Evolutionary conservation across 1,139 yeast genomes (phyloP), one percentile per base, ranked within the genome.

Genomic region (Candida glucosophila): DNA sequence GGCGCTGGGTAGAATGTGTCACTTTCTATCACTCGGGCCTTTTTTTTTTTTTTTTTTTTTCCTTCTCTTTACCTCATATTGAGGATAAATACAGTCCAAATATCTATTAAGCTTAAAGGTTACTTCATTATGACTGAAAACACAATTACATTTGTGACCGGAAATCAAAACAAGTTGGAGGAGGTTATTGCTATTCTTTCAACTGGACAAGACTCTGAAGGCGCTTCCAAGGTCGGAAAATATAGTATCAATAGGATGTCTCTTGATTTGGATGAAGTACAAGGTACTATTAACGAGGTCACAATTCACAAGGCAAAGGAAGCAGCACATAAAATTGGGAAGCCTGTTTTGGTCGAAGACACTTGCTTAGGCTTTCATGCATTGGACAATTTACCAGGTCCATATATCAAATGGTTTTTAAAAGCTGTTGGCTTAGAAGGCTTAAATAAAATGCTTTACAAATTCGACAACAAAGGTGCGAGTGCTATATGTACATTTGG

Each of bases 271-370:
- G 92, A 78, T 30, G 99, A 92, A 55, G 55, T 90, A 25, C 99
- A 92, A 58, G 98, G 96, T 17, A 58, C 90, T 12, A 70, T 86
- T 27, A 79, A 78, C 25, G 80, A 81, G 31, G 90, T 92, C 18
- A 81, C 95, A 1, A 67, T 61, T 25, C 83, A 77, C 44, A 92
- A 92, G 52, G 88, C 94, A 29, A 54, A 60, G 37, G 61, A 74
- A 19, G 99, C 98, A 2, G 90, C 94, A 3, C 48, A 54, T 9
- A 42, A 64, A 15, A 29, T 63, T 10, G 44, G 46, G 4, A 88
- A 86, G 0, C 92, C 97, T 0, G 96, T 85, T 1, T 63, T 92
- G 29, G 95, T 88, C 3, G 99, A 92, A 48, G 99, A 92, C 45
- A 92, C 98, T 0, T 88, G 95, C 28, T 67, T 92, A 25, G 85